Conservation (phyloP, 257 asterid genomes). For the Nicotiana noctiflora region DNA sequence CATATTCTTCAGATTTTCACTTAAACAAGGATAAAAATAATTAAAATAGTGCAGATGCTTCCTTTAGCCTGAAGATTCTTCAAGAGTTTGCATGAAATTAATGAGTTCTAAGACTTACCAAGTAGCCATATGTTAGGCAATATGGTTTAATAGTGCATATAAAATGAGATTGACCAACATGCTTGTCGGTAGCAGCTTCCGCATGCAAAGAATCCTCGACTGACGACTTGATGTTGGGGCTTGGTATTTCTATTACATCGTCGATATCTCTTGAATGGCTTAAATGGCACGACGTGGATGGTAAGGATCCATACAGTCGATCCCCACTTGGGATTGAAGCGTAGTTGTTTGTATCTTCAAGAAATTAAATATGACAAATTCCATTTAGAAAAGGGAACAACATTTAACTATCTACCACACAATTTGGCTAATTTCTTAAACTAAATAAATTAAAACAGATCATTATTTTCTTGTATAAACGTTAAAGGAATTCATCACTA, state of each 20-base stretch:
- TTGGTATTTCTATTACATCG: neutral
- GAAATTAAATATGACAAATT: neutral
- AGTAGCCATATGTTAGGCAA: neutral
- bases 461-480: no score
- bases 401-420: neutral
- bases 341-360: neutral
- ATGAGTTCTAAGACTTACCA: neutral
- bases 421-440: neutral
- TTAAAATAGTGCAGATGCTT: no score
- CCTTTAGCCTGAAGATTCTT: neutral
- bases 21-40: no score
- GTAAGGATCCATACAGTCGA: no score
- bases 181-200: neutral
- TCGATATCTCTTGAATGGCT: no score
- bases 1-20: no score
- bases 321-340: no score
- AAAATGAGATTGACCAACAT: neutral
- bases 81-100: neutral
- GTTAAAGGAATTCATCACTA: no score
- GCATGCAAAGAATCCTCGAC: neutral
- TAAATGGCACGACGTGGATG: no score
- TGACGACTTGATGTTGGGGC: neutral
- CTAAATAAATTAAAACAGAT: neutral
- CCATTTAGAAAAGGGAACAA: neutral
- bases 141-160: neutral